Base-by-base conservation (phyloP, 2,329 filamentous ascomycete species). In the Bipolaris victoriae region DNA sequence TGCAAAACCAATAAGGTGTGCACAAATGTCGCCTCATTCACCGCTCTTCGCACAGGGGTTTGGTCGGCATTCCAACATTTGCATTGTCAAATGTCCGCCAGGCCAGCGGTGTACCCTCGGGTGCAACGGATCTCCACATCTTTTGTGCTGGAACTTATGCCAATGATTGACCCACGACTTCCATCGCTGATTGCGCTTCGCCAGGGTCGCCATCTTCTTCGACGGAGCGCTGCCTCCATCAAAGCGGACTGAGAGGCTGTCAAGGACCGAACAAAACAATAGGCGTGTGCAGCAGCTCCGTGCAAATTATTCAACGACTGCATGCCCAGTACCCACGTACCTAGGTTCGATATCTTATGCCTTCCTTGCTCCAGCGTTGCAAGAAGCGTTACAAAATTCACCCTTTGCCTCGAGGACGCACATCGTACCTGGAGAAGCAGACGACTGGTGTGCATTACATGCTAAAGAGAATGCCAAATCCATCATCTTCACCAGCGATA, bases 351-450 rank as follows among this genome's bases (percentile, higher is more conserved):
- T 83, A 11, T 82, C 85, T 1, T 85, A 82, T 59, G 82, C 87
- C 0, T 96, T 97, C 61, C 84, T 96, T 36, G 89, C 97, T 0
- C 87, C 91, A 2, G 86, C 90, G 2, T 82, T 94, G 5, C 84
- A 93, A 45, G 91, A 97, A 60, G 84, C 86, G 5, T 77, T 97
- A 20, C 73, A 75, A n/a, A 57, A 64, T 0, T 84, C 72, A 61
- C 4, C 67, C 60, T 58, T 70, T 81, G 43, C 80, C 79, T 7
- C 70, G 2, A 65, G 77, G 5, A 82, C 81, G 0, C 77, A 81
- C 22, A 81, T 95, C 11, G 88, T 96, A 0, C 87, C 91, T 0
- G 92, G 90, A 0, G 94, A 98, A 76, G 94, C 94, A 1, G 94
- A 98, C 71, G 77, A 82, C 22, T 95, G 86, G 77, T 97, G 92